Percentiles rank a stretch among this genome's conserved stretches.
Evolutionary conservation across 2,329 filamentous ascomycete species (phyloP).

Genomic region (Botryotinia narcissicola): DNA sequence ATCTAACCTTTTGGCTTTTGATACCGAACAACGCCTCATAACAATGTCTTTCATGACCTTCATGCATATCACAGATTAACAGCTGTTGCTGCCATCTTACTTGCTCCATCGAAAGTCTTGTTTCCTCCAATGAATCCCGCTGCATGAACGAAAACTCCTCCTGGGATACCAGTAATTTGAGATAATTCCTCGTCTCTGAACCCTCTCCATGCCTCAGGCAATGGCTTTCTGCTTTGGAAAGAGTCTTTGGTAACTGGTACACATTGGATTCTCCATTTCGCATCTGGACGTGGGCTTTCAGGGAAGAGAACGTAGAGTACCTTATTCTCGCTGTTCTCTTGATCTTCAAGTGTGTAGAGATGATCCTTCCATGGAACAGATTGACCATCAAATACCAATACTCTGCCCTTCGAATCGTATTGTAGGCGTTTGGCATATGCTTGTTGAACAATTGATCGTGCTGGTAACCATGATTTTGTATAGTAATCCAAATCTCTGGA

Average conservation of each 20-base stretch:
- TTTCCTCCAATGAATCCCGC: constrained; percentile 96
- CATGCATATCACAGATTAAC: constrained; percentile 43
- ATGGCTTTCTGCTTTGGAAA: constrained; percentile 86
- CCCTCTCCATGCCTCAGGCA: constrained; percentile 90
- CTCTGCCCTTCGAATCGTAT: constrained; percentile 70
- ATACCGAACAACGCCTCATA: constrained; percentile 12
- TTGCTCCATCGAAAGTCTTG: constrained; percentile 82
- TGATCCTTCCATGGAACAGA: constrained; percentile 96
- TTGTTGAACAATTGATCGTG: constrained; percentile 71
- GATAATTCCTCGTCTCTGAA: constrained; percentile 84
- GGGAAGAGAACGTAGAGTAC: constrained; percentile 90
- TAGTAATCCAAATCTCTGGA: constrained; percentile 76
- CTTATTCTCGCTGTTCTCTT: constrained; percentile 51
- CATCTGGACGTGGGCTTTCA: constrained; percentile 69
- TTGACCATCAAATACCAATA: constrained; percentile 75
- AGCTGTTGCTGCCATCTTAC: constrained; percentile 80
- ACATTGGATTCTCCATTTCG: constrained; percentile 91
- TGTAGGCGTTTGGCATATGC: constrained; percentile 70
- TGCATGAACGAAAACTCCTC: constrained; percentile 90
- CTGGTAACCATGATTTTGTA: constrained; percentile 78
- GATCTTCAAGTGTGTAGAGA: constrained; percentile 79
- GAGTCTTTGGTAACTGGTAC: constrained; percentile 83
- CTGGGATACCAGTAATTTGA: constrained; percentile 63
- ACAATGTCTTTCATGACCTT: neutral
- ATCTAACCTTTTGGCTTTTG: constrained; percentile 9